Conservation (phyloP, 495 filamentous ascomycete species). For the Podospora bellae-mahoneyi region DNA sequence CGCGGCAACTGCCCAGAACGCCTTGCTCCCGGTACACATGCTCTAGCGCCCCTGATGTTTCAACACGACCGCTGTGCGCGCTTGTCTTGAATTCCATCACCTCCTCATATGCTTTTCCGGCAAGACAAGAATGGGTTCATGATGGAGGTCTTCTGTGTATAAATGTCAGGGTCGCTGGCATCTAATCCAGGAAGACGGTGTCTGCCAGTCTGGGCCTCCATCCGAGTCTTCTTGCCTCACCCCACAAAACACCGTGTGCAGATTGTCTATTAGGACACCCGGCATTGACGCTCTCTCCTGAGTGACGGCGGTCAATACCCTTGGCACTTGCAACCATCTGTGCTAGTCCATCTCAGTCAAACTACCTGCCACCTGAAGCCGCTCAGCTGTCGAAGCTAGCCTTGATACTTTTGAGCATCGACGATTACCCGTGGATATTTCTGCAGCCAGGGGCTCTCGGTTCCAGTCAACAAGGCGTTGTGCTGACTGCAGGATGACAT, state of each 20-base stretch:
- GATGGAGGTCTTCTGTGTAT: not conserved
- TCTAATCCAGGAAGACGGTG: not conserved
- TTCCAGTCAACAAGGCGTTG: not conserved
- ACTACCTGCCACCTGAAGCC: no score
- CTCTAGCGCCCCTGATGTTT: not conserved
- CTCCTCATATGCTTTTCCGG: not conserved
- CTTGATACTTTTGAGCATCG: no score
- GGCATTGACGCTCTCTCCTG: not conserved
- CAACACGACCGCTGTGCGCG: not conserved
- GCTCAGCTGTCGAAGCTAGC: no score
- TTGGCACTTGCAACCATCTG: no score
- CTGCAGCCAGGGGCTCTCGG: no score
- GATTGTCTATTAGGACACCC: not conserved
- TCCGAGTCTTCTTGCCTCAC: not conserved
- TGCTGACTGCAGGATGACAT: not conserved
- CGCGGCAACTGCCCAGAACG: not conserved
- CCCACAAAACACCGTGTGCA: not conserved
- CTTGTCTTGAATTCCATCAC: not conserved
- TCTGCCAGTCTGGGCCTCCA: not conserved
- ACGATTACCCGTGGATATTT: no score
- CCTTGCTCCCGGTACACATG: not conserved
- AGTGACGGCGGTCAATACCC: not conserved
- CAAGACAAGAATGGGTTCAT: not conserved
- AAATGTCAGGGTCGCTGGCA: not conserved
- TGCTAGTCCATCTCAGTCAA: no score